phyloP scores from a whole-genome alignment of 2,329 filamentous ascomycete species.

The Aplosporella prunicola region DNA sequence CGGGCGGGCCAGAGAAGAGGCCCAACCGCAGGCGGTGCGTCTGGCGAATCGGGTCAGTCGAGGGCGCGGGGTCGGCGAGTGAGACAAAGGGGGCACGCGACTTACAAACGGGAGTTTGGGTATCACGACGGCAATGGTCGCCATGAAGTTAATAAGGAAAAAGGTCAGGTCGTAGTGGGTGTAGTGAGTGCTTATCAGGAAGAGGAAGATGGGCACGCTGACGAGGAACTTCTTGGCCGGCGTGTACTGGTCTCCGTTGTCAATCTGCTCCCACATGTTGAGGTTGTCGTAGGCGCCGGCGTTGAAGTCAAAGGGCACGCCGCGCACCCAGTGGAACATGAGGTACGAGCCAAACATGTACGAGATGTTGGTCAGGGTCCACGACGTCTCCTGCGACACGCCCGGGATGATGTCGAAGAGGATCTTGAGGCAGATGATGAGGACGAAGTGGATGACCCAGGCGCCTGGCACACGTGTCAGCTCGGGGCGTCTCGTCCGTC shows the following conservation, averaged over 20 bases:
- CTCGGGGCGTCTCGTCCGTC: too few species aligned
- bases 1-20: constrained; percentile 30
- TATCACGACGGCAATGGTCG: constrained; percentile 84
- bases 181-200: constrained; percentile 95
- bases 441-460: constrained; percentile 93
- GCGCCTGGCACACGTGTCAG: constrained; percentile 53
- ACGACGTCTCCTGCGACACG: constrained; percentile 94
- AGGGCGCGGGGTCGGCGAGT: neutral
- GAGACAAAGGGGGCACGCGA: constrained; percentile 21
- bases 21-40: constrained; percentile 31
- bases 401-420: constrained; percentile 94
- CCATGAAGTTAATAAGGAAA: constrained; percentile 94
- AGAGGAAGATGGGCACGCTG: constrained; percentile 86
- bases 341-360: constrained; percentile 99
- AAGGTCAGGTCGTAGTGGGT: constrained; percentile 96
- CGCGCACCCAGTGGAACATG: constrained; percentile 99
- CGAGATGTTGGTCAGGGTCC: constrained; percentile 96
- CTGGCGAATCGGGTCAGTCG: constrained; percentile 15
- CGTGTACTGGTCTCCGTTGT: constrained; percentile 97
- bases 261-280: constrained; percentile 99
- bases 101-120: constrained; percentile 92
- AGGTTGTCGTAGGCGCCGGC: constrained; percentile 96
- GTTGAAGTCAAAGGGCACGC: constrained; percentile 98
- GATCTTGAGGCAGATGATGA: constrained; percentile 87
- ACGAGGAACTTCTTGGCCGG: constrained; percentile 97